A percentile compares a stretch with the other conserved stretches of the same genome.
Evolutionary conservation across 2,329 filamentous ascomycete genomes (phyloP).

Genomic region (Cladosporium sp.): DNA sequence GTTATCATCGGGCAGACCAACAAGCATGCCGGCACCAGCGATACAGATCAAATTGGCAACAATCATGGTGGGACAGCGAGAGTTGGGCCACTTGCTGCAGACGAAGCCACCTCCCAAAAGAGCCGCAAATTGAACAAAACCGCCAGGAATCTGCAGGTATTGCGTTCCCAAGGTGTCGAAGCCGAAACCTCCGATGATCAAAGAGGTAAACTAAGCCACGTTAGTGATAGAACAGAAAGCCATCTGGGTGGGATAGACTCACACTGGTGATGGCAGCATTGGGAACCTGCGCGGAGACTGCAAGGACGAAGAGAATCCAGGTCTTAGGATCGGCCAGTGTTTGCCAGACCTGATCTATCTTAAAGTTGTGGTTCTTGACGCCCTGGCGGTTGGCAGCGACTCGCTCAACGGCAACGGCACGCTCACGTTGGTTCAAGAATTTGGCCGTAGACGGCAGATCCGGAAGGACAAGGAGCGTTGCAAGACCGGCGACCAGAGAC

Average conservation of each 20-base stretch:
- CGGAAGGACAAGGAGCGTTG: slow-evolving; percentile 37
- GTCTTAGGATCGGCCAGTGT: slow-evolving; percentile 53
- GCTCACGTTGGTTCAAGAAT: slow-evolving; percentile 40
- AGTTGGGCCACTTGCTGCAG: slow-evolving; percentile 50
- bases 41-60: slow-evolving; percentile 54
- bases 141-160: slow-evolving; percentile 58
- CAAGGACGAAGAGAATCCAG: slow-evolving; percentile 55
- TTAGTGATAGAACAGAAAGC: background rate
- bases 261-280: slow-evolving; percentile 52
- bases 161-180: slow-evolving; percentile 50
- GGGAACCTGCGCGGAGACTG: slow-evolving; percentile 51
- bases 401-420: slow-evolving; percentile 49
- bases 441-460: slow-evolving; percentile 43
- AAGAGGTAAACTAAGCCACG: slow-evolving; percentile 36
- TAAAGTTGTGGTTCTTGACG: slow-evolving; percentile 49
- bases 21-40: slow-evolving; percentile 48
- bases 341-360: slow-evolving; percentile 40
- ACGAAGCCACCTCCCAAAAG: slow-evolving; percentile 49
- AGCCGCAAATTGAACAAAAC: slow-evolving; percentile 53
- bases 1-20: slow-evolving; percentile 47
- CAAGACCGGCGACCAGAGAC: slow-evolving; percentile 35
- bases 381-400: slow-evolving; percentile 50
- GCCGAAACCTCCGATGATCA: slow-evolving; percentile 46
- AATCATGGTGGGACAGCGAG: slow-evolving; percentile 54
- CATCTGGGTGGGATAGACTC: background rate